Base-by-base conservation (phyloP, 2,329 filamentous ascomycete genomes). In the Botrytis aclada region DNA sequence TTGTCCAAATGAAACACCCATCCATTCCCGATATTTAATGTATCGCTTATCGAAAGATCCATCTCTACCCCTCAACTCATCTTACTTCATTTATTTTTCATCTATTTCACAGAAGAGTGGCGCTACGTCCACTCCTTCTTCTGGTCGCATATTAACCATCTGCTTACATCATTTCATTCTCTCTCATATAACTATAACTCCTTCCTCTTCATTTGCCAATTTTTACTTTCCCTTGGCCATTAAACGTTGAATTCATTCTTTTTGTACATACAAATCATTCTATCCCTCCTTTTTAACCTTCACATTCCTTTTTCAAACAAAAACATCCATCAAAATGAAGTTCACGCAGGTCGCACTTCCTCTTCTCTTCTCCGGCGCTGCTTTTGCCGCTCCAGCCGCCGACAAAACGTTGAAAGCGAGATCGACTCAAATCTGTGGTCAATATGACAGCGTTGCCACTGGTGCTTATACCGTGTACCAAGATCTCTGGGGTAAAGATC, bases 401-500 rank as follows among this genome's bases (percentile, higher is more conserved):
- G 58, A 64, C 32, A 60, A 69, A 32, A 51, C 51, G 20, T 45
- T 72, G 41, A 45, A 39, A 5, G 54, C 39, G 25, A 60, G 63
- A 60, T 47, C 63, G 1, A 69, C 70, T 14, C 34, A 72, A 32
- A 76, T 78, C 51, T 79, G 78, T 63, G 77, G 76, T 18, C 75
- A 75, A 64, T 79, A 75, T 70, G 77, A 77, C 37, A 71, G 72
- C 18, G 71, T 77, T 25, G 66, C 69, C 9, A 79, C 78, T 10
- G 81, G 80, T 61, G 75, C 76, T 56, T 84, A 82, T 73, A 83
- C 79, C 37, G 74, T 84, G 39, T 83, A 83, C 76, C 83, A 84
- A 74, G 79, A 84, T 76, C 67, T 76, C 65, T 74, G 70, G 70
- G 63, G 51, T 34, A 3, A 61, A 29, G 25, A 14, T 39, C 18